These are phyloP conservation scores for Fraxinus ornus DNA, from an alignment of 305 asterid genomes.

Conservation along the genomic window DNA sequence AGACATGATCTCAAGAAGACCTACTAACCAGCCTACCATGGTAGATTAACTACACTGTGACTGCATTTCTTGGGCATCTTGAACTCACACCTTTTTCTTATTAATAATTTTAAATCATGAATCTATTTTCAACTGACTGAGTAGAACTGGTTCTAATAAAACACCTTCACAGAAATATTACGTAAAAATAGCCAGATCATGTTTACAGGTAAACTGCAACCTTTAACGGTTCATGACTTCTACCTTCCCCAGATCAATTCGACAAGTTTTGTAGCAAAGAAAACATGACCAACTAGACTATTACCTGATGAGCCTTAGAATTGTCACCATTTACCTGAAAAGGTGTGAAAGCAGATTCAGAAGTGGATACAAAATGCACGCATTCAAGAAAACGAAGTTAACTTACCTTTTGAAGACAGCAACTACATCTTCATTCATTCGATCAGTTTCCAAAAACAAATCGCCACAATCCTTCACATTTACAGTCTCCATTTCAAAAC, in stretches of 20 bases:
- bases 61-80: too few species aligned
- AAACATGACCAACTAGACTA: not conserved
- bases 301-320: not conserved
- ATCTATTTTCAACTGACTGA: too few species aligned
- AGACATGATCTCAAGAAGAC: too few species aligned
- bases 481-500: conserved; percentile 67
- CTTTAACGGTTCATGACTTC: not conserved
- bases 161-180: too few species aligned
- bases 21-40: too few species aligned
- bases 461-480: conserved; percentile 58
- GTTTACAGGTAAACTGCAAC: not conserved
- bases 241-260: not conserved
- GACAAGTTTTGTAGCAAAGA: not conserved
- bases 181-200: not conserved
- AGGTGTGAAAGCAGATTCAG: conserved; percentile 5
- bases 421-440: conserved; percentile 60
- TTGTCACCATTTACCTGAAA: conserved; percentile 5
- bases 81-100: too few species aligned
- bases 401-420: conserved; percentile 57
- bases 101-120: too few species aligned
- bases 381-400: not conserved
- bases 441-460: conserved; percentile 56
- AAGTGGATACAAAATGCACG: not conserved
- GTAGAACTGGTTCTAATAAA: too few species aligned
- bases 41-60: too few species aligned